A percentile compares a stretch with the other conserved stretches of the same genome.
phyloP scores from a whole-genome alignment of 805 yeast species.

The Suhomyces prunicola region DNA sequence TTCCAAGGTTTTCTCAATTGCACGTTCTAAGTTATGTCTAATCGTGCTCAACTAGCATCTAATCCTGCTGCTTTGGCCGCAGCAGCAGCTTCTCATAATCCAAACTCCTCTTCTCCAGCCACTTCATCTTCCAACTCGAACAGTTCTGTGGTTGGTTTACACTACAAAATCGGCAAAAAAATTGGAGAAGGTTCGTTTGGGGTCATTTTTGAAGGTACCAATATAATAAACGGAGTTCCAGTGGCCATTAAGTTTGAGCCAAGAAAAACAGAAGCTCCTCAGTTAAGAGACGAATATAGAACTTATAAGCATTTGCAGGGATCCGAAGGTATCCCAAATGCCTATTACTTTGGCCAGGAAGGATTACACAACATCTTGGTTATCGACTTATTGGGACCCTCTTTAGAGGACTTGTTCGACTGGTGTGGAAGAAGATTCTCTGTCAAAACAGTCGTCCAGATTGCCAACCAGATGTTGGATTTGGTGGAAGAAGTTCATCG shows the following conservation, averaged over 20 bases:
- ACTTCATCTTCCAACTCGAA: slow-evolving; percentile 20
- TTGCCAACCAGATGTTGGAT: slow-evolving; percentile 75
- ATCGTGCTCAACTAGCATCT: slow-evolving; percentile 25
- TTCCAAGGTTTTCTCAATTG: too few species aligned
- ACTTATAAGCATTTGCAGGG: slow-evolving; percentile 71
- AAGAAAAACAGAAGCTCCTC: slow-evolving; percentile 79
- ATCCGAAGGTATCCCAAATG: slow-evolving; percentile 74
- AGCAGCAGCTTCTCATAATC: slow-evolving; percentile 29
- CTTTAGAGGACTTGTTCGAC: slow-evolving; percentile 78
- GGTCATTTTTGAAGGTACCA: slow-evolving; percentile 77
- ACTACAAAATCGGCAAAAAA: slow-evolving; percentile 77
- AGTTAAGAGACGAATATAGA: slow-evolving; percentile 74
- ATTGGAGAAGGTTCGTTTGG: slow-evolving; percentile 90
- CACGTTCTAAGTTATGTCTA: slow-evolving; percentile 15
- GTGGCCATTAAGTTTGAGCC: slow-evolving; percentile 85
- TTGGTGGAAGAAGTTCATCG: slow-evolving; percentile 72
- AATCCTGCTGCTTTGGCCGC: slow-evolving; percentile 42
- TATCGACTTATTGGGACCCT: slow-evolving; percentile 75
- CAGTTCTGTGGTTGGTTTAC: slow-evolving; percentile 54
- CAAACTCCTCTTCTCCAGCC: slow-evolving; percentile 15
- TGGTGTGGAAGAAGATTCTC: slow-evolving; percentile 82
- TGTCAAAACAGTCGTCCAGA: slow-evolving; percentile 67
- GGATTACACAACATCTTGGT: slow-evolving; percentile 77
- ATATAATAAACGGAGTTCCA: slow-evolving; percentile 58
- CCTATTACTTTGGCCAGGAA: slow-evolving; percentile 82